A percentile compares a stretch with the other conserved stretches of the same genome.
These are phyloP conservation scores for Penicillium sp. DNA, from an alignment of 2,329 filamentous ascomycete species.

Conservation along the genomic window DNA sequence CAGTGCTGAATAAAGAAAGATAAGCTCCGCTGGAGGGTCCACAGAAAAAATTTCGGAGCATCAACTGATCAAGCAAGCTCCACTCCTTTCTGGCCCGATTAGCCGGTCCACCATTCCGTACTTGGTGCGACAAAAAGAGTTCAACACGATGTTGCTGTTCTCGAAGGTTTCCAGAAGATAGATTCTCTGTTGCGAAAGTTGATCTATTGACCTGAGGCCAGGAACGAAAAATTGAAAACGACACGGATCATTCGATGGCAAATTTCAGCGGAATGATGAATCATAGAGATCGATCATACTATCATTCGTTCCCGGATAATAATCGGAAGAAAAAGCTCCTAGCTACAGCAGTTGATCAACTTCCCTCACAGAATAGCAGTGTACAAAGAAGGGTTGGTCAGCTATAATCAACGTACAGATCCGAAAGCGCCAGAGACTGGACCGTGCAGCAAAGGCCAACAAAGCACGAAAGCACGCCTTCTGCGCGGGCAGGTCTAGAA, in stretches of 20 bases:
- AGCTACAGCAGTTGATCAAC: neutral
- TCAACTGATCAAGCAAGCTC: slow-evolving; percentile 27
- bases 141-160: neutral
- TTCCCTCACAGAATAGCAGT: neutral
- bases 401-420: neutral
- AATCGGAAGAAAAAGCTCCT: neutral
- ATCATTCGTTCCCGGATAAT: neutral
- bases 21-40: slow-evolving; percentile 27
- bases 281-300: neutral
- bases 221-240: neutral
- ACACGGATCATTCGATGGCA: neutral
- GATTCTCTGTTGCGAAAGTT: neutral
- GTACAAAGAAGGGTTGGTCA: neutral
- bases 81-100: slow-evolving; percentile 3
- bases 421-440: neutral
- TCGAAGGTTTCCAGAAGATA: neutral
- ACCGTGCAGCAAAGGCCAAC: neutral
- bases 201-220: neutral
- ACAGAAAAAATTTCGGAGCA: slow-evolving; percentile 30
- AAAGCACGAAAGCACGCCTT: slow-evolving; percentile 4
- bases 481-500: slow-evolving; percentile 3
- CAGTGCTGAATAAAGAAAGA: slow-evolving; percentile 15
- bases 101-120: neutral
- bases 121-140: neutral
- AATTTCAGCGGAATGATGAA: neutral